These are phyloP conservation scores for Saccharomycopsis olivae DNA, from an alignment of 805 yeast genomes.

Conservation along the genomic window DNA sequence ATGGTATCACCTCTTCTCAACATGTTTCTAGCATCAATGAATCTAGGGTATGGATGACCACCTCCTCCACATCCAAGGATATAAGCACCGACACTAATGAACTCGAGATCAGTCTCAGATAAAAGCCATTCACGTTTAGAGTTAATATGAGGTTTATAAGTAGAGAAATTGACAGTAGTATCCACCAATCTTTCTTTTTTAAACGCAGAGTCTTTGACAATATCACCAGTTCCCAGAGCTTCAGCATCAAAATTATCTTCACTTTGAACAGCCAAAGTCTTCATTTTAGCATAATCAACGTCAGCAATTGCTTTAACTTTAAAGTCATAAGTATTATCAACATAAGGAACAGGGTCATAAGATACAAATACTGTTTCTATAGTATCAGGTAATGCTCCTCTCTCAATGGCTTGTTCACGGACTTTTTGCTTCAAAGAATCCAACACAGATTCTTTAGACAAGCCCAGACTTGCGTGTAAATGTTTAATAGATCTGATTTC, in stretches of 20 bases:
- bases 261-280: constrained; percentile 1
- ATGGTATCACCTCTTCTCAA: constrained; percentile 27
- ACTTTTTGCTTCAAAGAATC: constrained; percentile 19
- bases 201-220: constrained; percentile 15
- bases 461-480: too few relatives aligned
- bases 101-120: constrained; percentile 31
- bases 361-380: constrained; percentile 23
- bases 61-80: constrained; percentile 45
- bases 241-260: constrained; percentile 7
- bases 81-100: constrained; percentile 34
- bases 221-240: too few relatives aligned
- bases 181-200: constrained; percentile 3
- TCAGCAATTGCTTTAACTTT: constrained; percentile 34
- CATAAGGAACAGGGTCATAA: constrained; percentile 26
- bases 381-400: constrained; percentile 23
- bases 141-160: constrained; percentile 26
- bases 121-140: constrained; percentile 29
- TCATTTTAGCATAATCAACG: constrained; percentile 29
- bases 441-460: too few relatives aligned
- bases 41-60: constrained; percentile 35
- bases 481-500: constrained; percentile 19
- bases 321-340: constrained; percentile 26
- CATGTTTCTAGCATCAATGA: constrained; percentile 26
- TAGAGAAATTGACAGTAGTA: constrained; percentile 20
- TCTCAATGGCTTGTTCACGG: constrained; percentile 18